Percentiles rank a stretch among this genome's conserved stretches.
Conservation (phyloP, 306 rosid species). For the Alnus rubra region DNA sequence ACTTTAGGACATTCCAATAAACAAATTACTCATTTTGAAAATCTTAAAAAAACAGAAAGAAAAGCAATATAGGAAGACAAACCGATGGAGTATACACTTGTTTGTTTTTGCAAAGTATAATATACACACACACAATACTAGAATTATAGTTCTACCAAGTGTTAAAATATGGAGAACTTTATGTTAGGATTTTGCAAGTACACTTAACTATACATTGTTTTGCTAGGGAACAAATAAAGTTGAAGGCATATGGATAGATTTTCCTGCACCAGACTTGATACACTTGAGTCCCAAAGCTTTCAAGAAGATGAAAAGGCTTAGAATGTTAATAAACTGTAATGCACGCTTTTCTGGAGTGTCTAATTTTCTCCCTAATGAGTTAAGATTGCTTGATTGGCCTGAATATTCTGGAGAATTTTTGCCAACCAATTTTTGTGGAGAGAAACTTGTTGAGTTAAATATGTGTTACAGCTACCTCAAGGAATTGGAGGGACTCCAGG, state of each 20-base stretch:
- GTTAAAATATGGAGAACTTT: too few species aligned
- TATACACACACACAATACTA: too few species aligned
- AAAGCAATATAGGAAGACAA: too few species aligned
- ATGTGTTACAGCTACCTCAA: conserved; percentile 28
- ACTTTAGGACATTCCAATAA: too few species aligned
- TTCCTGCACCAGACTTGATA: conserved; percentile 4
- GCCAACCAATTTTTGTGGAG: conserved; percentile 34
- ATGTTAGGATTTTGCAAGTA: too few species aligned
- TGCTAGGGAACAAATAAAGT: conserved; percentile 17
- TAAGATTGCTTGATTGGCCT: conserved; percentile 43
- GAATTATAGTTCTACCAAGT: too few species aligned
- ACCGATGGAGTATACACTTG: too few species aligned
- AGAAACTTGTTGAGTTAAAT: conserved; percentile 28
- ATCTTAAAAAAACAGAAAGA: too few species aligned
- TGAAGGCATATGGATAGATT: conserved; percentile 35
- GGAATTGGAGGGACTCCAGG: conserved; percentile 23
- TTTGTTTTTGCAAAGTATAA: too few species aligned
- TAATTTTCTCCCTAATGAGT: conserved; percentile 30
- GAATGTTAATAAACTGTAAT: conserved; percentile 27
- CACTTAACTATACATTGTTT: not conserved
- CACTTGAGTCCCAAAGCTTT: conserved; percentile 26
- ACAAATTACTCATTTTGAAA: too few species aligned
- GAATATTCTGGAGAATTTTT: conserved; percentile 27
- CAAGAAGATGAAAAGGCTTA: conserved; percentile 25
- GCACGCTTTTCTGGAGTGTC: conserved; percentile 23